A percentile compares a stretch with the other conserved stretches of the same genome.
phyloP scores from a whole-genome alignment of 768 basidiomycete species.

The Albatrellus ellisii region DNA sequence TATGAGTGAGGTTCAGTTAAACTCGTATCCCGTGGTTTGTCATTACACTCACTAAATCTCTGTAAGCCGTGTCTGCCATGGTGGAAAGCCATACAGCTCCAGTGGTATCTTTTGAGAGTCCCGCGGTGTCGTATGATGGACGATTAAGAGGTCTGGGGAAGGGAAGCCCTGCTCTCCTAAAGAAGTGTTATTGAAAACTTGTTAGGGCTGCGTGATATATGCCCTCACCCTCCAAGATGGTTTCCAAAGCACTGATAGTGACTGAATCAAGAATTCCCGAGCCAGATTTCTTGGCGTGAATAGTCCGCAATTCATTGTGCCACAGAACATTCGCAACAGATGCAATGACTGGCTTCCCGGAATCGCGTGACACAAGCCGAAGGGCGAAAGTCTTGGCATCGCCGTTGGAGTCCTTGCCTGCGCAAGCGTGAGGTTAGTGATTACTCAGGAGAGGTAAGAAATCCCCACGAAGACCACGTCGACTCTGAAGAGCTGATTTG shows the following conservation, averaged over 20 bases:
- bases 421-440: not conserved
- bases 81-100: slow-evolving; percentile 67
- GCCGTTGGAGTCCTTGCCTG: not conserved
- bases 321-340: slow-evolving; percentile 8
- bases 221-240: slow-evolving; percentile 42
- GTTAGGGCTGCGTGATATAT: not conserved
- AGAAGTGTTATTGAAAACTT: slow-evolving; percentile 1
- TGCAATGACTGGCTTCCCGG: slow-evolving; percentile 13
- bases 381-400: slow-evolving; percentile 4
- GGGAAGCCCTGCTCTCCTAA: slow-evolving; percentile 41
- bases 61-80: slow-evolving; percentile 75
- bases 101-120: slow-evolving; percentile 29
- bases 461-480: slow-evolving; percentile 5
- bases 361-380: slow-evolving; percentile 10
- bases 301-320: slow-evolving; percentile 1
- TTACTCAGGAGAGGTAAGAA: not conserved
- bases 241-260: slow-evolving; percentile 32
- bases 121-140: slow-evolving; percentile 40
- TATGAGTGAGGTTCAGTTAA: slow-evolving; percentile 13
- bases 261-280: slow-evolving; percentile 25
- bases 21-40: slow-evolving; percentile 2
- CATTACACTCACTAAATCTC: slow-evolving; percentile 54
- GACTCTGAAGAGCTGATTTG: slow-evolving; percentile 8
- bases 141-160: slow-evolving; percentile 66
- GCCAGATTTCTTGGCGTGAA: slow-evolving; percentile 1